A percentile compares a stretch with the other conserved stretches of the same genome.
Conservation (phyloP, 208 protist species). For the Porcisia hertigi region DNA sequence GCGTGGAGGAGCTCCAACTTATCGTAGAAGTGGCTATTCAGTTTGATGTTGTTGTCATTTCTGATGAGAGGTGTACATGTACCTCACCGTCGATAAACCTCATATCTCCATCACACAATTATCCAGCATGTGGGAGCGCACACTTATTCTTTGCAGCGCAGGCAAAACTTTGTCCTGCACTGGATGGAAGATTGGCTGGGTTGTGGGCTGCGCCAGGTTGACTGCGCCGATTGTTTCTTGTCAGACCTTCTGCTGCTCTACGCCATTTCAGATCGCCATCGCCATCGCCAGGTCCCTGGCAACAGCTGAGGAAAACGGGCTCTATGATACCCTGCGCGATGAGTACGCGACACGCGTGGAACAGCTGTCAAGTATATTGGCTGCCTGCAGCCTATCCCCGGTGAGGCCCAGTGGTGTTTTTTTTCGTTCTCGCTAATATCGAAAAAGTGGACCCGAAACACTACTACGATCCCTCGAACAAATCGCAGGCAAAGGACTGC, state of each 20-base stretch:
- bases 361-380: constrained; percentile 41
- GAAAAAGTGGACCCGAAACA: constrained; percentile 63
- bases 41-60: constrained; percentile 65
- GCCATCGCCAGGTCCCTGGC: constrained; percentile 72
- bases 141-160: constrained; percentile 86
- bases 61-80: constrained; percentile 93
- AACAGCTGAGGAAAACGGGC: constrained; percentile 46
- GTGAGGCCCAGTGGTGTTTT: constrained; percentile 70
- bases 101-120: constrained; percentile 77
- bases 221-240: constrained; percentile 60
- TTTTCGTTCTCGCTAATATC: constrained; percentile 91
- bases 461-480: constrained; percentile 63
- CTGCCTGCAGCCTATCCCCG: constrained; percentile 42
- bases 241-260: constrained; percentile 85
- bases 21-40: constrained; percentile 75
- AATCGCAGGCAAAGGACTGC: constrained; percentile 64
- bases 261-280: constrained; percentile 90
- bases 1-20: constrained; percentile 57
- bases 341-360: constrained; percentile 57
- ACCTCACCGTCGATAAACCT: constrained; percentile 67
- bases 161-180: constrained; percentile 94
- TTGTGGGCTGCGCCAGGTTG: constrained; percentile 50
- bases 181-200: constrained; percentile 93
- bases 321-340: constrained; percentile 49
- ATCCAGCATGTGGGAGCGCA: constrained; percentile 90